Base-by-base conservation (phyloP, 495 filamentous ascomycete species). In the Apodospora peruviana region DNA sequence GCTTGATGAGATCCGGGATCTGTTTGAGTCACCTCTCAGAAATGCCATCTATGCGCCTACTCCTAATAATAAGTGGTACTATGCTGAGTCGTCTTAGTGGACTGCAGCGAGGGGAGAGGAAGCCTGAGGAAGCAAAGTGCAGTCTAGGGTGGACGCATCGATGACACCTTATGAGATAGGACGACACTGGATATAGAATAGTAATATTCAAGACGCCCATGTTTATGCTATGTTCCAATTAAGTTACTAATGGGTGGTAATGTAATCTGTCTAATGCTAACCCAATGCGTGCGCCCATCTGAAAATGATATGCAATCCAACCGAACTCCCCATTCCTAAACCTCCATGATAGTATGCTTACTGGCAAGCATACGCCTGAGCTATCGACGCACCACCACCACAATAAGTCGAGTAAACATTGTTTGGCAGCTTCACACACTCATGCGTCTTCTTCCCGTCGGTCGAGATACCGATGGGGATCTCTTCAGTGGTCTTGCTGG, bases 1-100 rank as follows among this genome's bases (percentile, higher is more conserved):
- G 14, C 22, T 66, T 12, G 47, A 61, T 25, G 38, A 62, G 48
- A 64, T 55, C 7, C 43, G 56, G 17, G 48, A 49, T 34, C 32
- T 58, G 16, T 61, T 61, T 19, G 55, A 61, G 45, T 16, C 43
- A 17, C 58, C 58, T 11, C 25, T 61, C 5, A 35, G 51, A 12
- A 47, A 48, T 22, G 58, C 58, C 3, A 50, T 61, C 17, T 57
- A 52, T 43, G 45, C 27, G 8, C 23, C 35, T 20, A 22, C 43
- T 27, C 43, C 22, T 8, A 52, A 46, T 27, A 45, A 47, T 14
- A 12, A 41, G 37, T 52, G 50, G 50, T 52, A 14, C 17, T 43
- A 43, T 43, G 27, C 25, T 23, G 27, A 32, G 27, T 40, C 39
- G 7, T n/a, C n/a, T n/a, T 40, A 16, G 20, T 40, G 20, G 20